Conservation (phyloP, 2,329 filamentous ascomycete species). For the Neophaeococcomyces aloes region DNA sequence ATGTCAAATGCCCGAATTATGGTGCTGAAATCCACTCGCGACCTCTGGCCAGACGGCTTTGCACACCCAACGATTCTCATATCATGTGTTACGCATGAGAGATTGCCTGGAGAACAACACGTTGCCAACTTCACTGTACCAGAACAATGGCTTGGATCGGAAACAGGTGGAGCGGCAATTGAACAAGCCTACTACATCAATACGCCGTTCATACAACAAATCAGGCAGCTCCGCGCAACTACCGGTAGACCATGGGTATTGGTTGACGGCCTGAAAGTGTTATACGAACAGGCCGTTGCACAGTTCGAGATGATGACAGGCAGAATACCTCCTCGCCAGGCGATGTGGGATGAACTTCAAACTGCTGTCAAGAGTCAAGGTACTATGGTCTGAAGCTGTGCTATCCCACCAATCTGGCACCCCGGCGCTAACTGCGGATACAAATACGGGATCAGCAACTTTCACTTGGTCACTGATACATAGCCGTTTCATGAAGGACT, state of each 20-base stretch:
- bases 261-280: conserved; percentile 63
- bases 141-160: conserved; percentile 57
- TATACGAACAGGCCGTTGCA: conserved; percentile 69
- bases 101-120: conserved; percentile 45
- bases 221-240: conserved; percentile 48
- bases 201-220: conserved; percentile 60
- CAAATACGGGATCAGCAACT: too few relatives aligned
- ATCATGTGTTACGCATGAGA: conserved; percentile 61
- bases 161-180: conserved; percentile 64
- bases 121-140: conserved; percentile 63
- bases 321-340: conserved; percentile 55
- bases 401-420: too few relatives aligned
- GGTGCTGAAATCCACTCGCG: conserved; percentile 48
- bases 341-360: conserved; percentile 58
- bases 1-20: conserved; percentile 28
- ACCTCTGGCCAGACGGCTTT: conserved; percentile 55
- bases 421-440: too few relatives aligned
- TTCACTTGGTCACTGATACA: too few relatives aligned
- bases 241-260: conserved; percentile 53
- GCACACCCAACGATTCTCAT: conserved; percentile 62
- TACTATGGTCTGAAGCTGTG: neutral
- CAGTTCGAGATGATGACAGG: conserved; percentile 76
- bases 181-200: conserved; percentile 62
- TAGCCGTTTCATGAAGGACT: too few relatives aligned
- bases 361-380: conserved; percentile 4